Percentiles rank a stretch among this genome's conserved stretches.
Evolutionary conservation across 345 rosid genomes (phyloP).

Genomic region (Bruguiera parviflora): DNA sequence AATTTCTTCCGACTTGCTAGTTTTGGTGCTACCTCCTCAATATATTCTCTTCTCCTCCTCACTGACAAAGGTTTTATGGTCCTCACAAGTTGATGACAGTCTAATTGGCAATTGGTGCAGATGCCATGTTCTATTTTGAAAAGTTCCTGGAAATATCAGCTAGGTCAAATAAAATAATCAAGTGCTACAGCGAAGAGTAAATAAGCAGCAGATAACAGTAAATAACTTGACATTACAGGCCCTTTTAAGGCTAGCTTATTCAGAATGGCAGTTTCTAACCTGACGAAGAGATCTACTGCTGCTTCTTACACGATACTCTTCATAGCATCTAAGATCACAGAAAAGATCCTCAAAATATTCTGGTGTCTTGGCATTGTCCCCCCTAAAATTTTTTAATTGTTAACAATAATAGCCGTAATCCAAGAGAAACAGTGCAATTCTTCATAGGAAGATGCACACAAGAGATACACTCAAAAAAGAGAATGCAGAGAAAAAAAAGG

Average conservation of each 20-base stretch:
- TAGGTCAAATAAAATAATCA: background rate
- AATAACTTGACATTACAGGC: background rate
- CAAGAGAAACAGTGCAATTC: background rate
- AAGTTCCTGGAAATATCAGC: conserved; percentile 61
- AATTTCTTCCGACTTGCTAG: conserved; percentile 56
- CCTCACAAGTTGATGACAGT: conserved; percentile 81
- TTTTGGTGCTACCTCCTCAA: conserved; percentile 62
- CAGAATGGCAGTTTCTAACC: conserved; percentile 37
- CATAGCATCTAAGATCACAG: conserved; percentile 75
- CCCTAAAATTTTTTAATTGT: conserved; percentile 40
- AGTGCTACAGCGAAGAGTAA: background rate
- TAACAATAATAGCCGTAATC: conserved; percentile 2
- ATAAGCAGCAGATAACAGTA: background rate
- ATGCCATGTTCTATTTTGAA: conserved; percentile 79
- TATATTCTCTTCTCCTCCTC: conserved; percentile 53
- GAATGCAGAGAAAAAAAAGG: background rate
- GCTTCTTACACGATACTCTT: conserved; percentile 85
- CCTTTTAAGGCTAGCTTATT: background rate
- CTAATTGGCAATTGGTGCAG: conserved; percentile 76
- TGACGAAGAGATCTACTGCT: conserved; percentile 71
- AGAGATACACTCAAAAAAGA: background rate
- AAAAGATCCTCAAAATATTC: conserved; percentile 96
- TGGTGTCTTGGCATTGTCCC: conserved; percentile 64
- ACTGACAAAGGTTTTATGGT: conserved; percentile 61
- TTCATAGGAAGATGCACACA: background rate